phyloP scores from a whole-genome alignment of 768 basidiomycete genomes.

The Multifurca ochricompacta region DNA sequence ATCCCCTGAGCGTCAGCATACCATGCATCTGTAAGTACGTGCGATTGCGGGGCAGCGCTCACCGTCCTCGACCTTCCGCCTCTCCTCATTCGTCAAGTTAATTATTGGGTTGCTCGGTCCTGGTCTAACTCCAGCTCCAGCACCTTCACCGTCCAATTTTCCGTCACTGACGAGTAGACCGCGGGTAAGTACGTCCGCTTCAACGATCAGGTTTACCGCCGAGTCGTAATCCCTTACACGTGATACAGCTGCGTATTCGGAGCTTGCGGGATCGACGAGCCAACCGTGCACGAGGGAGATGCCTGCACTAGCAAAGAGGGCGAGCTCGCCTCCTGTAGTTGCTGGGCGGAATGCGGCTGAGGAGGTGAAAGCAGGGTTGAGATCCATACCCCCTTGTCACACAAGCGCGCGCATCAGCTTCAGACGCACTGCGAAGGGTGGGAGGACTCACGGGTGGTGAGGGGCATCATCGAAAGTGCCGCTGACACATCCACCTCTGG shows the following conservation, averaged over 20 bases:
- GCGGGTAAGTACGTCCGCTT: conserved; percentile 66
- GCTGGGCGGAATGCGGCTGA: conserved; percentile 59
- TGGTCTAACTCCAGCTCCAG: conserved; percentile 9
- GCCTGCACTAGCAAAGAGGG: conserved; percentile 75
- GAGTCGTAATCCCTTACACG: conserved; percentile 62
- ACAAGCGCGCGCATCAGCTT: not conserved
- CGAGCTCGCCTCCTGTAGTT: conserved; percentile 63
- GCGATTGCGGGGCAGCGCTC: conserved; percentile 18
- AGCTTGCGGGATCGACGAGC: conserved; percentile 63
- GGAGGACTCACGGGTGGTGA: conserved; percentile 42
- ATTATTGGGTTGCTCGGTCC: conserved; percentile 13
- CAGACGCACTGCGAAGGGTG: not conserved
- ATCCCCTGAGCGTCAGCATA: too few relatives aligned
- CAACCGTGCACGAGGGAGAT: conserved; percentile 86
- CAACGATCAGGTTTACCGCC: conserved; percentile 66
- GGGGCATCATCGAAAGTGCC: conserved; percentile 60
- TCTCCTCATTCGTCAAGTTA: conserved; percentile 41
- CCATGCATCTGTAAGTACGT: too few relatives aligned
- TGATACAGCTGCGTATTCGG: conserved; percentile 48
- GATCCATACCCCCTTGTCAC: conserved; percentile 69
- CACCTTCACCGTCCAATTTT: not conserved
- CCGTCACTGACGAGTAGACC: conserved; percentile 44
- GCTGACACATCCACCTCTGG: conserved; percentile 59
- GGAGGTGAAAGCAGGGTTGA: conserved; percentile 78
- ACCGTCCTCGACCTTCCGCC: conserved; percentile 66